Evolutionary conservation across 306 rosid species (phyloP).

Genomic region (Trifolium pratense): DNA sequence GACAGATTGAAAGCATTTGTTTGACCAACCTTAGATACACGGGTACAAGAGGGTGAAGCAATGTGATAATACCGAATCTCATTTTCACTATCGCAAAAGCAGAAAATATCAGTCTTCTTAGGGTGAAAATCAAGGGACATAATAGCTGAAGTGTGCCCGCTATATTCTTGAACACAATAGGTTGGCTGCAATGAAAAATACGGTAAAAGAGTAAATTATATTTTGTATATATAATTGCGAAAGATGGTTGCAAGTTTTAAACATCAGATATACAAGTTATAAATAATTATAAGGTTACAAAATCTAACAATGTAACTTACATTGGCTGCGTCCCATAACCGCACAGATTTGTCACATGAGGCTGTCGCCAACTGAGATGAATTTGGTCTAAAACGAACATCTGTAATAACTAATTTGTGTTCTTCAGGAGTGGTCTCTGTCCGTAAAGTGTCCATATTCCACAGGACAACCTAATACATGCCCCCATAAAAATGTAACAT

Average conservation of each 20-base stretch:
- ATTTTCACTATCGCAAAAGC: slow-evolving; percentile 53
- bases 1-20: slow-evolving; percentile 11
- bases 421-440: slow-evolving; percentile 56
- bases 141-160: slow-evolving; percentile 49
- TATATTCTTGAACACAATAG: slow-evolving; percentile 52
- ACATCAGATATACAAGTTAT: background rate
- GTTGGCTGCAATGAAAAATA: slow-evolving; percentile 49
- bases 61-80: slow-evolving; percentile 58
- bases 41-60: slow-evolving; percentile 47
- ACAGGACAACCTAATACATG: slow-evolving; percentile 50
- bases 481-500: slow-evolving; percentile 21
- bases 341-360: slow-evolving; percentile 59
- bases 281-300: too few species aligned
- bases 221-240: slow-evolving; percentile 15
- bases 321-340: slow-evolving; percentile 62
- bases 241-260: background rate
- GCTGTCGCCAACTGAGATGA: slow-evolving; percentile 62
- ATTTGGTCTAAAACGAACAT: slow-evolving; percentile 63
- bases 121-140: slow-evolving; percentile 68
- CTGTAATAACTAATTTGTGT: slow-evolving; percentile 54
- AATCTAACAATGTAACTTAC: slow-evolving; percentile 27
- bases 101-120: slow-evolving; percentile 59
- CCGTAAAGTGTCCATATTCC: slow-evolving; percentile 58
- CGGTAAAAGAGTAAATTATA: slow-evolving; percentile 12
- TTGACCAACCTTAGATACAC: slow-evolving; percentile 49